Evolutionary conservation across 129 eudicot species (phyloP).

Genomic region (Arctium minus): DNA sequence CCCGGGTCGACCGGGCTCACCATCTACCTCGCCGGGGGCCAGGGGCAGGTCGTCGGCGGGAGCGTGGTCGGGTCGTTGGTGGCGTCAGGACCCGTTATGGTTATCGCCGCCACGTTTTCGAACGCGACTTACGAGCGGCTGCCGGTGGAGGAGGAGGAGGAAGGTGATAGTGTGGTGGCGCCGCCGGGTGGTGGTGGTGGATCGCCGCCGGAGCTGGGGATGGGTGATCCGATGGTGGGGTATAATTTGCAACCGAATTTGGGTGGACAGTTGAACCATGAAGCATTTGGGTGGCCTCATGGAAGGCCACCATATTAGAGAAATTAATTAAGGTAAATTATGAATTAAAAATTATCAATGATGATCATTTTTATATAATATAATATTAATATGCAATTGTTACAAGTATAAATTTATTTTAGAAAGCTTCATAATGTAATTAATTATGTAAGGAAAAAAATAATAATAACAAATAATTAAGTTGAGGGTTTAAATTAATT

Average conservation of each 20-base stretch:
- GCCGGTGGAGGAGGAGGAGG: constrained; percentile 54
- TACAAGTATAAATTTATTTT: constrained; percentile 4
- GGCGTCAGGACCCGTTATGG: constrained; percentile 58
- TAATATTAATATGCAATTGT: constrained; percentile 5
- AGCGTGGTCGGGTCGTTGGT: constrained; percentile 49
- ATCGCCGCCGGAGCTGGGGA: constrained; percentile 32
- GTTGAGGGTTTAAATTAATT: not conserved
- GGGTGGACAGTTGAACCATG: constrained; percentile 55
- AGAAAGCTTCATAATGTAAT: constrained; percentile 14
- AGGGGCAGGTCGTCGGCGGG: constrained; percentile 57
- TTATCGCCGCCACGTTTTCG: constrained; percentile 52
- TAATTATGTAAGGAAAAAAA: not conserved
- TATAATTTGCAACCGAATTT: constrained; percentile 41
- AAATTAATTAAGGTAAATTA: constrained; percentile 1
- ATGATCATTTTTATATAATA: not conserved
- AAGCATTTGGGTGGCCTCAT: constrained; percentile 57
- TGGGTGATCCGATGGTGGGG: constrained; percentile 30
- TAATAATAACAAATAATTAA: not conserved
- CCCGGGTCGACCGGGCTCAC: constrained; percentile 53
- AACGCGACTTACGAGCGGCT: constrained; percentile 52
- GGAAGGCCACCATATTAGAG: constrained; percentile 54
- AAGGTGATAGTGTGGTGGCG: constrained; percentile 27
- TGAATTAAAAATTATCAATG: not conserved
- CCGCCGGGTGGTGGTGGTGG: constrained; percentile 26
- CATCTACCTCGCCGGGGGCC: constrained; percentile 51